These are phyloP conservation scores for Phytophthora rubi DNA, from an alignment of 352 stramenopile genomes.

Conservation along the genomic window DNA sequence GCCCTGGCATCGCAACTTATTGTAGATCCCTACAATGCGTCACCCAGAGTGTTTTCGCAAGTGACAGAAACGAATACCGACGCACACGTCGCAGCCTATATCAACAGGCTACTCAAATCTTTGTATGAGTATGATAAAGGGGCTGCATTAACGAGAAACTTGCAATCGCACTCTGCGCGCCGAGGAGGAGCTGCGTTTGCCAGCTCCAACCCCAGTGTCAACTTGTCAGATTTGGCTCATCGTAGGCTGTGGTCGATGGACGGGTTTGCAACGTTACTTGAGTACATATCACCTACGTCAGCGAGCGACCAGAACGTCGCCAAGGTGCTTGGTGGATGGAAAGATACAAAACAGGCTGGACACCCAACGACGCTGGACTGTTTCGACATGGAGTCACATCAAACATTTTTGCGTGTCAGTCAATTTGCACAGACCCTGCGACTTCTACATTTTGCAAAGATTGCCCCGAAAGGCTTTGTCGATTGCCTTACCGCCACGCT, in stretches of 20 bases:
- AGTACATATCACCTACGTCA: constrained; percentile 31
- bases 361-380: constrained; percentile 10
- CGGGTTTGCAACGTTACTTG: constrained; percentile 21
- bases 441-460: constrained; percentile 4
- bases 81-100: not conserved
- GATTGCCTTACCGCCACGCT: constrained; percentile 13
- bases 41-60: not conserved
- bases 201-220: constrained; percentile 6
- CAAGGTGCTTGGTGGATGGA: constrained; percentile 25
- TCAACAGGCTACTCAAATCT: not conserved
- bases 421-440: constrained; percentile 1
- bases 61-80: not conserved
- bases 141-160: not conserved
- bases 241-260: constrained; percentile 27
- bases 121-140: not conserved
- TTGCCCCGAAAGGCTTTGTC: constrained; percentile 2
- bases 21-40: not conserved
- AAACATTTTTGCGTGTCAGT: not conserved
- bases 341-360: constrained; percentile 6
- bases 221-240: constrained; percentile 28
- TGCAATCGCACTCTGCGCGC: not conserved
- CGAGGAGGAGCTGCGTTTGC: not conserved
- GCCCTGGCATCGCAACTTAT: not conserved
- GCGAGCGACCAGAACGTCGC: constrained; percentile 24
- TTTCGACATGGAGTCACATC: constrained; percentile 8